These are phyloP conservation scores for Lipomyces japonicus DNA, from an alignment of 805 yeast species.

Conservation along the genomic window DNA sequence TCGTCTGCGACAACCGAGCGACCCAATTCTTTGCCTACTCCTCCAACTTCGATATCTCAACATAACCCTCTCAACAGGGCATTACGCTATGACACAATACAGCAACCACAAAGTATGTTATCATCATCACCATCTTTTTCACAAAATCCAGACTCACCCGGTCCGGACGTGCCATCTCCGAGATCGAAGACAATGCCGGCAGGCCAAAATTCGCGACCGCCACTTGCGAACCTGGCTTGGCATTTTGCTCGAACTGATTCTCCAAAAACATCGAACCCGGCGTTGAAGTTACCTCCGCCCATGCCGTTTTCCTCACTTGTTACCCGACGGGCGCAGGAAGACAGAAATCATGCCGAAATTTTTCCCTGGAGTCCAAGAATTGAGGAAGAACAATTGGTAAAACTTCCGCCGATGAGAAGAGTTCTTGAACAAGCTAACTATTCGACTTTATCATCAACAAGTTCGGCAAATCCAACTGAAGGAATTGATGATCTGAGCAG, in stretches of 20 bases:
- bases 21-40: conserved; percentile 1
- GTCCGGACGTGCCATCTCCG: too few relatives aligned
- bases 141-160: too few relatives aligned
- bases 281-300: conserved; percentile 1
- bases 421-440: conserved; percentile 3
- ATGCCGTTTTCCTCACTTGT: conserved; percentile 1
- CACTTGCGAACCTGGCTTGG: too few relatives aligned
- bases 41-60: neutral
- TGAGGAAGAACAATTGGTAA: conserved; percentile 7
- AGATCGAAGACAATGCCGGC: too few relatives aligned
- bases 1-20: conserved; percentile 1
- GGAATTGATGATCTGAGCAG: conserved; percentile 15
- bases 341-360: conserved; percentile 6
- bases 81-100: too few relatives aligned
- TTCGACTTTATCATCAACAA: neutral
- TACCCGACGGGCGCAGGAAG: conserved; percentile 2
- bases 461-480: neutral
- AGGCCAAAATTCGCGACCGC: too few relatives aligned
- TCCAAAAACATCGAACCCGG: too few relatives aligned
- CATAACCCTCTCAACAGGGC: too few relatives aligned
- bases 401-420: conserved; percentile 12
- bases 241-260: too few relatives aligned
- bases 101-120: too few relatives aligned
- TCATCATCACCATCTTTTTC: too few relatives aligned
- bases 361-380: conserved; percentile 18